These are phyloP conservation scores for Talaromyces sp. DNA, from an alignment of 2,329 filamentous ascomycete genomes.

Conservation along the genomic window DNA sequence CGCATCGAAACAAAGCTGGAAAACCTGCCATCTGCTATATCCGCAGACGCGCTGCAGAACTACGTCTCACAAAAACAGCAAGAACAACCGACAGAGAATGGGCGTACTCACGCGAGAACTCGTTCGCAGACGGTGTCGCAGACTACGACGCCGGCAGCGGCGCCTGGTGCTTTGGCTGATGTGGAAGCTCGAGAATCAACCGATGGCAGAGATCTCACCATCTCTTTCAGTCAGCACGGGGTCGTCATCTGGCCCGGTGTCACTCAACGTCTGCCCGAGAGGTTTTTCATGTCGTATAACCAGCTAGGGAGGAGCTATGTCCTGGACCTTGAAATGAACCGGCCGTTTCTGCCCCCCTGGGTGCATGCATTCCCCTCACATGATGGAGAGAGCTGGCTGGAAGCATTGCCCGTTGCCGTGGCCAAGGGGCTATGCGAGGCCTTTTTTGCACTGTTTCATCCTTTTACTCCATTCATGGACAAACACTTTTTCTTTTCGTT, in stretches of 20 bases:
- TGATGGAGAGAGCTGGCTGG: slow-evolving; percentile 39
- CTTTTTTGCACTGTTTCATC: slow-evolving; percentile 52
- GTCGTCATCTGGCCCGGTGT: slow-evolving; percentile 48
- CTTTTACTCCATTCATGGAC: slow-evolving; percentile 49
- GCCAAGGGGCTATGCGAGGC: slow-evolving; percentile 50
- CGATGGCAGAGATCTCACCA: slow-evolving; percentile 31
- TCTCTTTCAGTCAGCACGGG: slow-evolving; percentile 49
- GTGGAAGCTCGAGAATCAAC: slow-evolving; percentile 22
- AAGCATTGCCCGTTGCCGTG: slow-evolving; percentile 43
- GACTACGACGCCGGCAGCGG: slow-evolving; percentile 23
- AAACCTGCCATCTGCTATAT: slow-evolving; percentile 34
- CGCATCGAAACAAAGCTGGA: slow-evolving; percentile 51
- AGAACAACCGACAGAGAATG: slow-evolving; percentile 3
- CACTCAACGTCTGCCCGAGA: slow-evolving; percentile 38
- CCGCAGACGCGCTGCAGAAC: slow-evolving; percentile 24
- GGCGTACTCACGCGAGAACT: slow-evolving; percentile 6
- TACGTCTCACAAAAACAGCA: slow-evolving; percentile 15
- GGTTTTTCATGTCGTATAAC: slow-evolving; percentile 33
- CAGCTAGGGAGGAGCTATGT: slow-evolving; percentile 46
- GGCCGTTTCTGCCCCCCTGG: slow-evolving; percentile 41
- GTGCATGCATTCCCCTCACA: slow-evolving; percentile 29
- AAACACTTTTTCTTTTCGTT: slow-evolving; percentile 48
- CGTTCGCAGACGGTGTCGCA: slow-evolving; percentile 9
- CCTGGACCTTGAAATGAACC: slow-evolving; percentile 44
- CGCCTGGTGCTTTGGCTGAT: slow-evolving; percentile 22